Evolutionary conservation across 768 basidiomycete species (phyloP).

Genomic region (Mycena vulgaris): DNA sequence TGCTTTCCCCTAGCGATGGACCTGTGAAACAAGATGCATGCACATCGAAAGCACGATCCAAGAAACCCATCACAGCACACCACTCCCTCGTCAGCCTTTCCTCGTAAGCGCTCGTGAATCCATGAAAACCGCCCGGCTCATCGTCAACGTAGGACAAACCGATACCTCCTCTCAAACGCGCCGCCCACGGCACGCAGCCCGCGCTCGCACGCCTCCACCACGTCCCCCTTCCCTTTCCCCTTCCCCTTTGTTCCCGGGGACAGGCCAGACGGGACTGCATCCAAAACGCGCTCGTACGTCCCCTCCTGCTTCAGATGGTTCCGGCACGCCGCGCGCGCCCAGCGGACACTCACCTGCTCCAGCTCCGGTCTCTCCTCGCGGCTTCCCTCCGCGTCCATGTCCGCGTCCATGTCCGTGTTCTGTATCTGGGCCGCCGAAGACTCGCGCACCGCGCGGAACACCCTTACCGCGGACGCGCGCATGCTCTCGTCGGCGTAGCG

Average conservation of each 20-base stretch:
- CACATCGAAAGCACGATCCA: no score
- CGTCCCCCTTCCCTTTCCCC: neutral
- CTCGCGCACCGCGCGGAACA: conserved; percentile 37
- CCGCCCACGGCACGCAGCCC: neutral
- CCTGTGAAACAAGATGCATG: no score
- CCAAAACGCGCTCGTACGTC: conserved; percentile 25
- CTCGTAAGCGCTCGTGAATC: no score
- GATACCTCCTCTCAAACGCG: neutral
- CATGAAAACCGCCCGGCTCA: no score
- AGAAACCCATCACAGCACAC: no score
- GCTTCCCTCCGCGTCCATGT: neutral
- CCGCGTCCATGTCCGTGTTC: neutral
- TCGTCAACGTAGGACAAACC: no score
- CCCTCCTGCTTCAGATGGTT: conserved; percentile 68
- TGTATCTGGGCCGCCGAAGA: no score
- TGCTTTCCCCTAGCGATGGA: no score
- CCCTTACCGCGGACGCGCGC: conserved; percentile 57
- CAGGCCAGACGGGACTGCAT: no score
- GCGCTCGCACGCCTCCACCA: neutral
- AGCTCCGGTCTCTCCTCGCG: conserved; percentile 39
- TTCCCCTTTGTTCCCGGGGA: neutral
- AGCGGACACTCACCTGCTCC: conserved; percentile 62
- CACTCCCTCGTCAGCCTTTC: no score
- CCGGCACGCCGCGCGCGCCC: conserved; percentile 62
- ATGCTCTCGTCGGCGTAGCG: conserved; percentile 62